Conservation (phyloP, 805 yeast species). For the Yamadazyma kitorensis region DNA sequence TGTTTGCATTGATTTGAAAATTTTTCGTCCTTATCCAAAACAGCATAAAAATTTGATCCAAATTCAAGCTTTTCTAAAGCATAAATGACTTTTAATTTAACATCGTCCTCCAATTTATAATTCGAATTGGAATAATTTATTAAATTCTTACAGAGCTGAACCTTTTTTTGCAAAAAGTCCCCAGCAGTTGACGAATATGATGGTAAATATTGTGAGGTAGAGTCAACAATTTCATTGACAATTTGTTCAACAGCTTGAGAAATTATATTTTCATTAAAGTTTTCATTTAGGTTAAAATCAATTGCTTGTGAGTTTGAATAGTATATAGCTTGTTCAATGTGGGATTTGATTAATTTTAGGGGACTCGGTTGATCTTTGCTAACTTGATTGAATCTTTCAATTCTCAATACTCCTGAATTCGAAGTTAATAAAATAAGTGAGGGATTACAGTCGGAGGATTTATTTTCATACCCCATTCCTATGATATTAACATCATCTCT, state of each 20-base stretch:
- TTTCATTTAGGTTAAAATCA: conserved; percentile 39
- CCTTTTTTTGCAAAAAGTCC: conserved; percentile 52
- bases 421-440: conserved; percentile 48
- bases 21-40: conserved; percentile 11
- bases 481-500: conserved; percentile 50
- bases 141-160: conserved; percentile 41
- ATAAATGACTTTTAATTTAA: conserved; percentile 3
- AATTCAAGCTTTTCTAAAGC: conserved; percentile 37
- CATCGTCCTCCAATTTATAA: conserved; percentile 5
- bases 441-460: conserved; percentile 31
- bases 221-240: conserved; percentile 53
- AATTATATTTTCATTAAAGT: conserved; percentile 15
- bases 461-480: conserved; percentile 57
- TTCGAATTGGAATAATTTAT: conserved; percentile 45
- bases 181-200: conserved; percentile 48
- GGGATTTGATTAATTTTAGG: conserved; percentile 55
- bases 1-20: conserved; percentile 2
- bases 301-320: conserved; percentile 49
- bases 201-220: conserved; percentile 57
- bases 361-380: conserved; percentile 15
- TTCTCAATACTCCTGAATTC: conserved; percentile 58
- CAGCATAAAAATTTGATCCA: conserved; percentile 43
- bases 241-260: conserved; percentile 45
- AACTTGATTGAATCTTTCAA: conserved; percentile 48
- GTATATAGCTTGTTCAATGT: conserved; percentile 81